These are phyloP conservation scores for Ogataea zsoltii DNA, from an alignment of 805 yeast genomes.

Conservation along the genomic window DNA sequence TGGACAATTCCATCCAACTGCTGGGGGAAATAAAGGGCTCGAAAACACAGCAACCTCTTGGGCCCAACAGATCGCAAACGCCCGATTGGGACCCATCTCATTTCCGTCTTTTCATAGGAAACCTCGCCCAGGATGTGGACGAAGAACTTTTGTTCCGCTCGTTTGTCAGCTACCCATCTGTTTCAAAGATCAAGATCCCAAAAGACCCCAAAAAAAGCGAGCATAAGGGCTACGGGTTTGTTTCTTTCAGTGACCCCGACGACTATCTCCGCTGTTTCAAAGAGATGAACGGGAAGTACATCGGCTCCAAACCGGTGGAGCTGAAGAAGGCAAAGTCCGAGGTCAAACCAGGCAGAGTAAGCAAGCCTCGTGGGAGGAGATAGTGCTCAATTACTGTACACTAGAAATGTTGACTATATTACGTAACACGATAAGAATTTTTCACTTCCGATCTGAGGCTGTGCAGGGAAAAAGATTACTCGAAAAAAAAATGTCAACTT, in stretches of 20 bases:
- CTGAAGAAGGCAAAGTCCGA: conserved; percentile 61
- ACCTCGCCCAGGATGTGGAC: conserved; percentile 65
- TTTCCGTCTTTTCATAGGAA: conserved; percentile 74
- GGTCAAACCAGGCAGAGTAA: conserved; percentile 32
- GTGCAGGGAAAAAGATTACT: neutral
- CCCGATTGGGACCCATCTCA: conserved; percentile 70
- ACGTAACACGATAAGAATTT: too few relatives aligned
- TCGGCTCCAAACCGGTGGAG: conserved; percentile 73
- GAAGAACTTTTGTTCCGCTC: conserved; percentile 57
- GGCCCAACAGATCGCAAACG: neutral
- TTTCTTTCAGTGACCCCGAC: conserved; percentile 61
- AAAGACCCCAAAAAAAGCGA: conserved; percentile 45
- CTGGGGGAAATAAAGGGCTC: conserved; percentile 18
- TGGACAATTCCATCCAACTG: conserved; percentile 19
- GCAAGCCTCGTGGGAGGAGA: neutral
- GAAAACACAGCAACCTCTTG: conserved; percentile 40
- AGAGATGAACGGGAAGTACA: conserved; percentile 74
- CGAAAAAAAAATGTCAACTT: neutral
- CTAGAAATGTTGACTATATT: too few relatives aligned
- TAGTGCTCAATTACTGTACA: neutral
- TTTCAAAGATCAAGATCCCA: conserved; percentile 63
- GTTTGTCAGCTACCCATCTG: conserved; percentile 51
- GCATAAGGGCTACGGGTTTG: conserved; percentile 73
- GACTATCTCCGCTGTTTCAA: conserved; percentile 72
- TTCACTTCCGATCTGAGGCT: neutral